phyloP scores from a whole-genome alignment of 306 rosid genomes.

The Ochetophila trinervis region DNA sequence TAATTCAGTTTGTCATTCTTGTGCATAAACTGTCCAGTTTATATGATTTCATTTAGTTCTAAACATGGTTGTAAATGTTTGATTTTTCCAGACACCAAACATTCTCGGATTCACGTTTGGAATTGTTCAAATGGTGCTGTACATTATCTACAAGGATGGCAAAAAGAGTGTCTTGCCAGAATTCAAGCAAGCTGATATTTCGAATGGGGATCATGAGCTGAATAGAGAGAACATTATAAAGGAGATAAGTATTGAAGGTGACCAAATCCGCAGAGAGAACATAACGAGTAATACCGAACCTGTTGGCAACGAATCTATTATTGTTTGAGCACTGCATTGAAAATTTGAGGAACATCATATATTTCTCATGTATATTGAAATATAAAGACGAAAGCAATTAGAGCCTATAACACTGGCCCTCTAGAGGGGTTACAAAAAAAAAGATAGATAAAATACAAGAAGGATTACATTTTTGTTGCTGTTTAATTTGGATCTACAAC shows the following conservation, averaged over 20 bases:
- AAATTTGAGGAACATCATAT: neutral
- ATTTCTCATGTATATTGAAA: too few species aligned
- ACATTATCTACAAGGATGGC: conserved; percentile 28
- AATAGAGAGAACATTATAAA: neutral
- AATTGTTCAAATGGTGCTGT: conserved; percentile 38
- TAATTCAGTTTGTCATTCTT: neutral
- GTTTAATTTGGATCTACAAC: too few species aligned
- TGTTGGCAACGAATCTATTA: too few species aligned
- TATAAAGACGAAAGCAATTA: too few species aligned
- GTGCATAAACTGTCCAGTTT: neutral
- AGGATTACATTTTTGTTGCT: too few species aligned
- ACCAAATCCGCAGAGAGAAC: neutral
- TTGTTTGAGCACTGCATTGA: neutral
- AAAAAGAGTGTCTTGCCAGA: conserved; percentile 19
- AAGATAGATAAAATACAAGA: too few species aligned
- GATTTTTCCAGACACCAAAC: conserved; percentile 36
- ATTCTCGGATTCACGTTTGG: conserved; percentile 37
- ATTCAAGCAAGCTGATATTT: conserved; percentile 10
- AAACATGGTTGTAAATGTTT: neutral
- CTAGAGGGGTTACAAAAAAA: too few species aligned
- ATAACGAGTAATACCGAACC: neutral
- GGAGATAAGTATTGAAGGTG: neutral
- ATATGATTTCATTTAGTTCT: neutral
- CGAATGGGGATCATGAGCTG: conserved; percentile 2
- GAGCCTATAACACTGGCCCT: too few species aligned